Evolutionary conservation across 2,329 filamentous ascomycete species (phyloP).

Genomic region (Pseudocercospora fuligena): DNA sequence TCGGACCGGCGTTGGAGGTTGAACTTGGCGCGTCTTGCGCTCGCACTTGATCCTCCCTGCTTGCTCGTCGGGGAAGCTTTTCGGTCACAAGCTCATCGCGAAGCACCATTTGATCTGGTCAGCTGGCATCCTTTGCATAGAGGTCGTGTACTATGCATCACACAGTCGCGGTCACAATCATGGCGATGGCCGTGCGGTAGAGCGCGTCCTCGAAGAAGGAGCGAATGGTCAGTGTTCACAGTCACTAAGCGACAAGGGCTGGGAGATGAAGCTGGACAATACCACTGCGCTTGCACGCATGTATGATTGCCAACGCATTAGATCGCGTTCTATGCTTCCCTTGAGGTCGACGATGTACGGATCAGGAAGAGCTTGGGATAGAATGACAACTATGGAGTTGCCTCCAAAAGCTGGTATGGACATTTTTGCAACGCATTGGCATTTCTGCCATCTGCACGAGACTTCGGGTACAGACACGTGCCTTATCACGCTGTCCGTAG

Average conservation of each 20-base stretch:
- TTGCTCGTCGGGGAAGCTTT: not conserved
- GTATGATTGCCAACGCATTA: not conserved
- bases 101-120: not conserved
- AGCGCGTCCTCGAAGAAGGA: too few relatives aligned
- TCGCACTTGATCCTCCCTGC: too few relatives aligned
- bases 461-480: not conserved
- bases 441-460: not conserved
- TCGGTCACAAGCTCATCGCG: not conserved
- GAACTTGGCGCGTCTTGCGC: too few relatives aligned
- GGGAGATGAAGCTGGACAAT: too few relatives aligned
- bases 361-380: not conserved
- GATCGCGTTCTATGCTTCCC: not conserved
- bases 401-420: not conserved
- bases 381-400: not conserved
- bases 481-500: not conserved
- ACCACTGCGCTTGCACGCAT: not conserved
- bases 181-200: not conserved
- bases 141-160: not conserved
- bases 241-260: too few relatives aligned
- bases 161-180: not conserved
- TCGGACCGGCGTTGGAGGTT: too few relatives aligned
- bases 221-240: too few relatives aligned
- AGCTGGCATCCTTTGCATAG: not conserved
- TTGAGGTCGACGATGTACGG: not conserved
- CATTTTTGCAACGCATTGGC: not conserved